A percentile compares a stretch with the other conserved stretches of the same genome.
These are phyloP conservation scores for Cryphonectria radicalis DNA, from an alignment of 2,329 filamentous ascomycete genomes.

Conservation along the genomic window DNA sequence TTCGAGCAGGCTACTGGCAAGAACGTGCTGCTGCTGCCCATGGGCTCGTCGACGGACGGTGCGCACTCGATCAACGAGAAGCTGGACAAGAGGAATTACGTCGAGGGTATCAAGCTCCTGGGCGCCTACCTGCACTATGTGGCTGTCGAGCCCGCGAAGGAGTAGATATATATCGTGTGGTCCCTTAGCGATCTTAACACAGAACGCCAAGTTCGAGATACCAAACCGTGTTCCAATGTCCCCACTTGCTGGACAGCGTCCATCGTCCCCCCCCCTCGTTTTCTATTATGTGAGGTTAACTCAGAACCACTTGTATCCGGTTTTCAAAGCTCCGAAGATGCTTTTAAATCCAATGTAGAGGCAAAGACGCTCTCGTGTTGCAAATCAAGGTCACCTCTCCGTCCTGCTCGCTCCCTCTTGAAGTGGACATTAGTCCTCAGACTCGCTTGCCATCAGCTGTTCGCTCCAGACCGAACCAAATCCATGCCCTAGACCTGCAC, in stretches of 20 bases:
- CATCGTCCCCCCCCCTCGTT: too few relatives aligned
- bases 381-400: neutral
- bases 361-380: neutral
- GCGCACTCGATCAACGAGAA: conserved; percentile 99
- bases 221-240: too few relatives aligned
- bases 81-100: conserved; percentile 95
- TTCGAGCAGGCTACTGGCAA: conserved; percentile 98
- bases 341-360: neutral
- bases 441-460: neutral
- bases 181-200: neutral
- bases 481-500: too few relatives aligned
- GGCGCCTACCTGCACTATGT: conserved; percentile 97
- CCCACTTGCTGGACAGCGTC: too few relatives aligned
- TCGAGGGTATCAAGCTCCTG: conserved; percentile 94
- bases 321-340: neutral
- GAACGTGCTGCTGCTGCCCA: conserved; percentile 92
- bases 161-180: neutral
- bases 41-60: conserved; percentile 96
- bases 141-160: conserved; percentile 74
- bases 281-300: neutral
- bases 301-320: neutral
- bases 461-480: neutral
- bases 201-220: neutral
- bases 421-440: neutral
- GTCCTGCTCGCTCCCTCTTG: neutral